Evolutionary conservation across 371 early-diverging fungal species (phyloP).

Genomic region (Fennellomyces sp.): DNA sequence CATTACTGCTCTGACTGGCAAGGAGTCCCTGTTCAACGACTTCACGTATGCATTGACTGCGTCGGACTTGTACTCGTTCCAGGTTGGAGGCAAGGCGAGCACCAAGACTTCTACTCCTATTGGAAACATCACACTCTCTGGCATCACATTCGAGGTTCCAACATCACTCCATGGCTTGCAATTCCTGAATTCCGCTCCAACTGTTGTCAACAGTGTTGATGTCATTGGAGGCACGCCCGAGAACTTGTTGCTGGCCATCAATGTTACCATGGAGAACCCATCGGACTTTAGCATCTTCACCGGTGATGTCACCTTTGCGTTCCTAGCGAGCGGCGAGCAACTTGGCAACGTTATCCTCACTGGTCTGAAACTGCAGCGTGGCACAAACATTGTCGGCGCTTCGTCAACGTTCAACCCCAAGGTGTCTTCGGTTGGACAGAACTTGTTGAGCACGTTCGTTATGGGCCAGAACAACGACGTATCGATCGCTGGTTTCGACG

Average conservation of each 20-base stretch:
- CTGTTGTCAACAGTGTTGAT: constrained; percentile 52
- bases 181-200: constrained; percentile 56
- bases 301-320: constrained; percentile 48
- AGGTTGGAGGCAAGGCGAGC: constrained; percentile 49
- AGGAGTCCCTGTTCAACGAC: constrained; percentile 46
- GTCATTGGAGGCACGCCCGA: constrained; percentile 57
- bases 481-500: constrained; percentile 42
- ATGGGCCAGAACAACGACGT: constrained; percentile 52
- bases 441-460: constrained; percentile 53
- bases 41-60: constrained; percentile 52
- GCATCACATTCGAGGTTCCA: constrained; percentile 57
- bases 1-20: constrained; percentile 33
- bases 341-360: constrained; percentile 54
- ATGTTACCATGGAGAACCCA: constrained; percentile 59
- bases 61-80: constrained; percentile 42
- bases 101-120: constrained; percentile 57
- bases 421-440: constrained; percentile 44
- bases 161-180: constrained; percentile 59
- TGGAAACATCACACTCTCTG: constrained; percentile 53
- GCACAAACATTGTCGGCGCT: constrained; percentile 45
- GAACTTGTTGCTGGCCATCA: constrained; percentile 50
- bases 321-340: constrained; percentile 35
- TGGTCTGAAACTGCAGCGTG: constrained; percentile 46
- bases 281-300: constrained; percentile 55
- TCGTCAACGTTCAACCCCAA: constrained; percentile 50